Evolutionary conservation across 2,329 filamentous ascomycete genomes (phyloP).

Genomic region (Verticillium zaregamsianum): DNA sequence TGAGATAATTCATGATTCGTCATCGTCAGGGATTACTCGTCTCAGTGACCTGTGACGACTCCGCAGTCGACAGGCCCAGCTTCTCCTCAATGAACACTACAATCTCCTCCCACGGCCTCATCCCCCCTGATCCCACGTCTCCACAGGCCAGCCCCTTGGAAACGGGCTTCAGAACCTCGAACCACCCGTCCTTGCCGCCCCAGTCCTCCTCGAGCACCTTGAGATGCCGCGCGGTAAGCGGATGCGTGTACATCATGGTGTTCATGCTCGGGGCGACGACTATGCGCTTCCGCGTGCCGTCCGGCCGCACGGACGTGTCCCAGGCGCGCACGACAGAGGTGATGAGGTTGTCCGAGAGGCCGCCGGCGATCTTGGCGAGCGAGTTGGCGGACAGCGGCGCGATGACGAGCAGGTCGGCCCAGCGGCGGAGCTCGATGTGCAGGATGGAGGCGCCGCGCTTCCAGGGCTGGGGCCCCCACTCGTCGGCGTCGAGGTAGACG

Average conservation of each 20-base stretch:
- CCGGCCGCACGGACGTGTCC: slow-evolving; percentile 68
- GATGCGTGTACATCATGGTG: slow-evolving; percentile 84
- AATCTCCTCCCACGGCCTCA: slow-evolving; percentile 77
- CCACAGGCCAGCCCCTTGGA: slow-evolving; percentile 80
- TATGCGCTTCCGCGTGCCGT: slow-evolving; percentile 59
- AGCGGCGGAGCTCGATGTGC: slow-evolving; percentile 81
- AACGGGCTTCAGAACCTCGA: slow-evolving; percentile 69
- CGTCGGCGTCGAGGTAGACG: slow-evolving; percentile 78
- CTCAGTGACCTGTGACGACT: background rate
- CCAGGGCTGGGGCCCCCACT: slow-evolving; percentile 76
- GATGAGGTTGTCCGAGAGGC: slow-evolving; percentile 74
- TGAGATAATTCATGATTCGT: too few relatives aligned
- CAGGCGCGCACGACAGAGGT: slow-evolving; percentile 76
- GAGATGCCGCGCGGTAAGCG: slow-evolving; percentile 71
- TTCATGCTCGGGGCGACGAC: slow-evolving; percentile 84
- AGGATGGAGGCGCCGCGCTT: slow-evolving; percentile 72
- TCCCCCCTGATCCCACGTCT: slow-evolving; percentile 76
- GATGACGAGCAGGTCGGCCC: slow-evolving; percentile 75
- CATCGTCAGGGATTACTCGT: too few relatives aligned
- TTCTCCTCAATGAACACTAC: slow-evolving; percentile 58
- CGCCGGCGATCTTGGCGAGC: slow-evolving; percentile 76
- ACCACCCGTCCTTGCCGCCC: slow-evolving; percentile 55
- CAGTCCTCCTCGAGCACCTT: slow-evolving; percentile 69
- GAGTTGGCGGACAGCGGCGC: slow-evolving; percentile 81
- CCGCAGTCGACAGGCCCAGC: slow-evolving; percentile 25